A percentile compares a stretch with the other conserved stretches of the same genome.
Evolutionary conservation across 495 filamentous ascomycete genomes (phyloP).

Genomic region (Trichoderma virens): DNA sequence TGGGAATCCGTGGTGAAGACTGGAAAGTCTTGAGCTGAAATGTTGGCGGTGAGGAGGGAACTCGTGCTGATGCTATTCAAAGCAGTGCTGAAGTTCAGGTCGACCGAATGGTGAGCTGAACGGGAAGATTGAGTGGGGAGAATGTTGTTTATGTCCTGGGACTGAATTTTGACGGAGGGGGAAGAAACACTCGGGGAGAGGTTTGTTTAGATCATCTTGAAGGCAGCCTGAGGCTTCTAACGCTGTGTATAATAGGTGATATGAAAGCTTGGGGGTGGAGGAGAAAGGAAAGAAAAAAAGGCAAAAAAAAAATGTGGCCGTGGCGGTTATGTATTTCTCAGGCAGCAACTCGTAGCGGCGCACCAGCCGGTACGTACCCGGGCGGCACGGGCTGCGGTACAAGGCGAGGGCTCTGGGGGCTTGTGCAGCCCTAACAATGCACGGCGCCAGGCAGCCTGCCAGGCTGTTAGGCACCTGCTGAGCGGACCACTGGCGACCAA

Average conservation of each 20-base stretch:
- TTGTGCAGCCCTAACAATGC: not conserved
- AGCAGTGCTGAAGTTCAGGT: conserved; percentile 47
- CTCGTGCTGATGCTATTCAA: conserved; percentile 39
- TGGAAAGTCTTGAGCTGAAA: conserved; percentile 43
- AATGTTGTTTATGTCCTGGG: conserved; percentile 21
- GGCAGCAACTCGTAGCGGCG: conserved; percentile 21
- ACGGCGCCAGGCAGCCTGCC: not conserved
- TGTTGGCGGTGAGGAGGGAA: conserved; percentile 42
- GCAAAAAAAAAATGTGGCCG: conserved; percentile 16
- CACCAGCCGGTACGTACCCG: not conserved
- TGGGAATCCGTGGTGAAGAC: conserved; percentile 56
- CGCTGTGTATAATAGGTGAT: conserved; percentile 11
- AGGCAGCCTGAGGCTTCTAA: conserved; percentile 20
- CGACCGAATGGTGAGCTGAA: conserved; percentile 47
- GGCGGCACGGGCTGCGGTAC: not conserved
- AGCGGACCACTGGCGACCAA: not conserved
- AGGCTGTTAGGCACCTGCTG: conserved; percentile 1
- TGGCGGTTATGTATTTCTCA: conserved; percentile 27
- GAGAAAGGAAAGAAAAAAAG: conserved; percentile 18
- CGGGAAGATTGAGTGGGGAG: conserved; percentile 36
- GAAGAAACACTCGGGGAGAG: conserved; percentile 16
- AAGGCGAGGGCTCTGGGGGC: not conserved
- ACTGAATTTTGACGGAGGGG: conserved; percentile 39
- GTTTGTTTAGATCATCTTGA: conserved; percentile 32
- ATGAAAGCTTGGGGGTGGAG: conserved; percentile 18